These are phyloP conservation scores for Cladophialophora yegresii DNA, from an alignment of 2,329 filamentous ascomycete genomes.

Conservation along the genomic window DNA sequence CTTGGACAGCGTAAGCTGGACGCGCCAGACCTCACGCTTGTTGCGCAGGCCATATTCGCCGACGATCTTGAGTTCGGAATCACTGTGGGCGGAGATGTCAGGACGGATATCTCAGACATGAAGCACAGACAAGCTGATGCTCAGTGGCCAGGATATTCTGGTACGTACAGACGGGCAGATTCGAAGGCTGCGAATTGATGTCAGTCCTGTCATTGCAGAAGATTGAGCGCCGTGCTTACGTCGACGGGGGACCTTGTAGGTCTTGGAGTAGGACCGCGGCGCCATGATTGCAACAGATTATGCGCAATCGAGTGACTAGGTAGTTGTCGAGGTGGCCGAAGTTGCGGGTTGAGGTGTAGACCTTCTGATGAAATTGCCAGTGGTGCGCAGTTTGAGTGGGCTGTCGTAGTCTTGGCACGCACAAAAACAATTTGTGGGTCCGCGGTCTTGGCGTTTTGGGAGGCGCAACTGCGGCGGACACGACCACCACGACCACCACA, in stretches of 20 bases:
- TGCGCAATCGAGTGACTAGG: constrained; percentile 33
- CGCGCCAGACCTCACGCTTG: constrained; percentile 99
- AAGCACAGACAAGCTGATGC: constrained; percentile 94
- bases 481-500: constrained; percentile 13
- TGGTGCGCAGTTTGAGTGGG: constrained; percentile 11
- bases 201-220: constrained; percentile 42
- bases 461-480: constrained; percentile 15
- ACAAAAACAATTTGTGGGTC: constrained; percentile 13
- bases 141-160: constrained; percentile 77
- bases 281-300: constrained; percentile 48
- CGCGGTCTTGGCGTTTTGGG: constrained; percentile 10
- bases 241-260: constrained; percentile 96
- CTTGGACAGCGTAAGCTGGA: constrained; percentile 99
- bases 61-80: constrained; percentile 99
- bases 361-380: neutral
- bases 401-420: neutral
- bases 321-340: constrained; percentile 1
- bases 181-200: constrained; percentile 71
- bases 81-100: constrained; percentile 71
- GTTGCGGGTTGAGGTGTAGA: constrained; percentile 31
- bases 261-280: constrained; percentile 89
- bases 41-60: constrained; percentile 99
- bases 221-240: constrained; percentile 52
- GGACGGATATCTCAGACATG: constrained; percentile 75
- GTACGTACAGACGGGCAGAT: constrained; percentile 98